Evolutionary conservation across 805 yeast genomes (phyloP).

Genomic region (Starmerella floricola): DNA sequence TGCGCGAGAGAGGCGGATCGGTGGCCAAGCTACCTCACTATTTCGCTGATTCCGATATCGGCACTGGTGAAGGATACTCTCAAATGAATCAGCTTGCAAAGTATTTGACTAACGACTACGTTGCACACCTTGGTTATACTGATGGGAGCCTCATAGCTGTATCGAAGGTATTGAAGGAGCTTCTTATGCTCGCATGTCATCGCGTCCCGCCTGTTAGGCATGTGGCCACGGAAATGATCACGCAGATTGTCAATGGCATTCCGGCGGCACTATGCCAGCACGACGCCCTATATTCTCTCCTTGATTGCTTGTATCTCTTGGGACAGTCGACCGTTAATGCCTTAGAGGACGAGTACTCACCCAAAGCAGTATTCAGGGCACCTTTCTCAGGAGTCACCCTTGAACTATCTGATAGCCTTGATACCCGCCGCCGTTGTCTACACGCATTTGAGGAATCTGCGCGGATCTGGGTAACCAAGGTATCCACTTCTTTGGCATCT

Average conservation of each 20-base stretch:
- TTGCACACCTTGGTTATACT: slow-evolving; percentile 7
- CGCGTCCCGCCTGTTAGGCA: slow-evolving; percentile 62
- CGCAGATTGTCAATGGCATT: slow-evolving; percentile 46
- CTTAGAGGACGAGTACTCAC: slow-evolving; percentile 73
- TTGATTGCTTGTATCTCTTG: slow-evolving; percentile 67
- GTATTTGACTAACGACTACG: slow-evolving; percentile 44
- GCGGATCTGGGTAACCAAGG: slow-evolving; percentile 50
- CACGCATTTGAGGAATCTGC: slow-evolving; percentile 47
- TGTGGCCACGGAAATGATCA: slow-evolving; percentile 68
- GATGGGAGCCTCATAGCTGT: slow-evolving; percentile 4
- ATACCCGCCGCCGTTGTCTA: slow-evolving; percentile 63
- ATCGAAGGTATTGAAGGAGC: slow-evolving; percentile 44
- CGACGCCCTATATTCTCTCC: slow-evolving; percentile 56
- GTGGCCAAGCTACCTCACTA: slow-evolving; percentile 68
- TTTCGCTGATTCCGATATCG: slow-evolving; percentile 74
- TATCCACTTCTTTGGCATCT: slow-evolving; percentile 47
- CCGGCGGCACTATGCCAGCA: slow-evolving; percentile 75
- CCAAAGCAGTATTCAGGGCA: slow-evolving; percentile 52
- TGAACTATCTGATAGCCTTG: slow-evolving; percentile 59
- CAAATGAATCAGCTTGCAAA: slow-evolving; percentile 55
- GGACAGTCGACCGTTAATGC: slow-evolving; percentile 76
- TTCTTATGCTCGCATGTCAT: slow-evolving; percentile 65
- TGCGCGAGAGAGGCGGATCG: slow-evolving; percentile 69
- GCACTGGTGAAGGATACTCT: slow-evolving; percentile 52
- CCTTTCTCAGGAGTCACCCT: slow-evolving; percentile 38